Evolutionary conservation across 768 basidiomycete species (phyloP), one percentile per base, ranked within the genome.

Genomic region (Collybiopsis luxurians): DNA sequence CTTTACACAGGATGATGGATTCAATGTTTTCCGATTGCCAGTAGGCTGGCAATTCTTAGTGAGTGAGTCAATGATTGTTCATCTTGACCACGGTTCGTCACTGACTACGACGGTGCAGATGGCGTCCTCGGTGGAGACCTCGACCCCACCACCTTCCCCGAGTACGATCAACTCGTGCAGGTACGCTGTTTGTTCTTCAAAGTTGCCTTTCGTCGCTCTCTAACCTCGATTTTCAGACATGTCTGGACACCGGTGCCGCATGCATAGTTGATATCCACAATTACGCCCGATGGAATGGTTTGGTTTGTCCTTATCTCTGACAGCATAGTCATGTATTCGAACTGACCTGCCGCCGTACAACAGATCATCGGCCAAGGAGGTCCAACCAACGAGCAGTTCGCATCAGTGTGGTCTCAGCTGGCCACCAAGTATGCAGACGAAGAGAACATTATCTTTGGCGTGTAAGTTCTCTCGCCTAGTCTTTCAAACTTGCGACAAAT

Each of bases 321-420:
- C 7, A 24, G 27, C 15, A 15, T 31, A 21, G 10, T 27, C 12
- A 21, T 21, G 9, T 17, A 42, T 21, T 43, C 19, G 26, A 26
- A 6, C 4, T 55, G 12, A 9, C 23, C 17, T 19, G 21, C 11
- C 27, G 11, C 42, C 46, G 21, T 23, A 10, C n/a, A 13, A 11
- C 56, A 78, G 74, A 81, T 87, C 34, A 78, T 86, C 46, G 85
- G 85, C 1, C 82, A 86, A 68, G 85, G 83, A 36, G 83, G 84
- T 26, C 84, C 85, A 1, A 73, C 74, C 30, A 75, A 86, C 64
- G 77, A 70, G 3, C 63, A 79, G 39, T 82, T 86, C 58, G 84
- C 83, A 9, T 65, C 65, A 3, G 66, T 82, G 19, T 87, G 85
- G 85, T 63, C 66, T 55, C 66, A 71, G 49, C 70, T 87, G 45